Conservation (phyloP, 257 asterid genomes). For the Primulina eburnea region DNA sequence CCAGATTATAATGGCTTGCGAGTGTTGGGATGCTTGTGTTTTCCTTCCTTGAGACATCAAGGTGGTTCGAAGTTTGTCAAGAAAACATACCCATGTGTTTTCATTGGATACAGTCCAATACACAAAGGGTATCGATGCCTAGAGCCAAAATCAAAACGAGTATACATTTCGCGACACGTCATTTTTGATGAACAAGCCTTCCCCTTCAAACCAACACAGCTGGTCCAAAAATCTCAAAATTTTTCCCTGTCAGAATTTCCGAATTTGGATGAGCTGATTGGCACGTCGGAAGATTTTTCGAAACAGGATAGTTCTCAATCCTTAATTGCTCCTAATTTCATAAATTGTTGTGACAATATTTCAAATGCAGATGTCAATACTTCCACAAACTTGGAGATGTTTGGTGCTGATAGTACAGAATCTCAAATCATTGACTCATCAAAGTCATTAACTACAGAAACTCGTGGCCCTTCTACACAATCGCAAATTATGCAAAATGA, state of each 20-base stretch:
- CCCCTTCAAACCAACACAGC: not conserved
- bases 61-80: too few species aligned
- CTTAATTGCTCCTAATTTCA: too few species aligned
- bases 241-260: not conserved
- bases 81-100: not conserved
- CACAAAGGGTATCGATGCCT: not conserved
- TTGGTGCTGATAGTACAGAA: not conserved
- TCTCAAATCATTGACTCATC: not conserved
- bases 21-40: too few species aligned
- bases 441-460: too few species aligned
- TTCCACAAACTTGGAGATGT: not conserved
- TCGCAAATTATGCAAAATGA: not conserved
- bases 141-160: not conserved
- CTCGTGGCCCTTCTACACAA: too few species aligned
- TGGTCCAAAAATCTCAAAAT: not conserved
- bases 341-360: too few species aligned
- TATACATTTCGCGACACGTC: not conserved
- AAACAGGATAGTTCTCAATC: not conserved
- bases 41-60: too few species aligned
- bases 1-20: too few species aligned
- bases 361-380: too few species aligned
- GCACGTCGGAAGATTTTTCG: too few species aligned
- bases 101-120: not conserved
- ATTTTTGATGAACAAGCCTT: too few species aligned
- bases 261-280: not conserved